Evolutionary conservation across 305 asterid species (phyloP).

Genomic region (Solanum hybrid): DNA sequence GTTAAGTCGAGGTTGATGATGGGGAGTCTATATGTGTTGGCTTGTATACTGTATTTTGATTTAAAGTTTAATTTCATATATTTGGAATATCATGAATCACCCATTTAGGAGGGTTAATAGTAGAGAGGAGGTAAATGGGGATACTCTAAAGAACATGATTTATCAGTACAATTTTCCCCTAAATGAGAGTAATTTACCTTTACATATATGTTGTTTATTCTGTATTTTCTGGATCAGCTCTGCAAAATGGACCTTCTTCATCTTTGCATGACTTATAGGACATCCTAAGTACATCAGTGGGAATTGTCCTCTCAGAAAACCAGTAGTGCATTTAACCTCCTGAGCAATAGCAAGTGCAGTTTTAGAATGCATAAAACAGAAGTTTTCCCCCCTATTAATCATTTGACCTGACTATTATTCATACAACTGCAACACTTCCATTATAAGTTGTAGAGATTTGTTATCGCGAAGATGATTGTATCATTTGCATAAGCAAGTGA

Average conservation of each 20-base stretch:
- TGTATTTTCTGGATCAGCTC: neutral
- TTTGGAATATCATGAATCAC: neutral
- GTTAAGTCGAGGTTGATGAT: too few species aligned
- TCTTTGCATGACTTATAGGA: neutral
- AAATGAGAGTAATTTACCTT: neutral
- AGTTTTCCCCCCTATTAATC: neutral
- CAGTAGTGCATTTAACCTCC: neutral
- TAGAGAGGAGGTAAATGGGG: neutral
- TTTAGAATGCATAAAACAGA: neutral
- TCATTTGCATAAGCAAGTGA: neutral
- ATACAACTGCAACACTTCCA: neutral
- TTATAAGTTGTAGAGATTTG: neutral
- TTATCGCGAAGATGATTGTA: neutral
- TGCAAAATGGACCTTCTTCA: neutral
- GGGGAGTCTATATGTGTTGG: too few species aligned
- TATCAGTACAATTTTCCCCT: neutral
- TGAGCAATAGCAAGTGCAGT: neutral
- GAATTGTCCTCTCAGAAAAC: neutral
- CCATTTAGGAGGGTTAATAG: neutral
- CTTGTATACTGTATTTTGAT: too few species aligned
- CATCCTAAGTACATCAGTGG: neutral
- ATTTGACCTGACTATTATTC: neutral
- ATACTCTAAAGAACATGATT: neutral
- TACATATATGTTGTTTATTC: too few species aligned
- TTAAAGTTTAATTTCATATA: too few species aligned